Evolutionary conservation across 2,329 filamentous ascomycete genomes (phyloP).

Genomic region (Fusarium verrucosum): DNA sequence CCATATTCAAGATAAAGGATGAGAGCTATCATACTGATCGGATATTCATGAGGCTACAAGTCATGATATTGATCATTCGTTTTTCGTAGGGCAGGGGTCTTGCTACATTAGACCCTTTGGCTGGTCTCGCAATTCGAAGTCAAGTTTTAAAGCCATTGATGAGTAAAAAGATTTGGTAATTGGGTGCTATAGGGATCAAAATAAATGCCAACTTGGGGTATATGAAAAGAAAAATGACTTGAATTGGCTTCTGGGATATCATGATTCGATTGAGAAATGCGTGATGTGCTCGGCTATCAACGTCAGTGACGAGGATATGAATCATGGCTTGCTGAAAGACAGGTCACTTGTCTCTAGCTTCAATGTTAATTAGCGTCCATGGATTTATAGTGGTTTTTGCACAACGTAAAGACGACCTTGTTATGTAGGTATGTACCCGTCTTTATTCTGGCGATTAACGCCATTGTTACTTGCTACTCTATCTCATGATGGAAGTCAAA

Average conservation of each 20-base stretch:
- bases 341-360: neutral
- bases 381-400: too few species aligned
- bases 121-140: slow-evolving; percentile 14
- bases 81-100: slow-evolving; percentile 17
- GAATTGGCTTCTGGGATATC: neutral
- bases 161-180: too few species aligned
- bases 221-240: neutral
- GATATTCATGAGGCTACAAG: neutral
- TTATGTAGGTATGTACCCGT: too few species aligned
- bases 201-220: neutral
- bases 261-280: neutral
- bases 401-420: too few species aligned
- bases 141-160: neutral
- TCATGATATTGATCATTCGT: slow-evolving; percentile 26
- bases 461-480: neutral
- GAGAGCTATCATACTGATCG: neutral
- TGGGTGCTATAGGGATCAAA: neutral
- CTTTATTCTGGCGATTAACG: neutral
- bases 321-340: neutral
- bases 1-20: neutral
- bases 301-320: neutral
- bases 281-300: neutral
- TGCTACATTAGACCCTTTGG: neutral
- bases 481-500: slow-evolving; percentile 14
- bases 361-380: too few species aligned